Evolutionary conservation across 2,329 filamentous ascomycete species (phyloP), one percentile per base, ranked within the genome.

Genomic region (Cadophora malorum): DNA sequence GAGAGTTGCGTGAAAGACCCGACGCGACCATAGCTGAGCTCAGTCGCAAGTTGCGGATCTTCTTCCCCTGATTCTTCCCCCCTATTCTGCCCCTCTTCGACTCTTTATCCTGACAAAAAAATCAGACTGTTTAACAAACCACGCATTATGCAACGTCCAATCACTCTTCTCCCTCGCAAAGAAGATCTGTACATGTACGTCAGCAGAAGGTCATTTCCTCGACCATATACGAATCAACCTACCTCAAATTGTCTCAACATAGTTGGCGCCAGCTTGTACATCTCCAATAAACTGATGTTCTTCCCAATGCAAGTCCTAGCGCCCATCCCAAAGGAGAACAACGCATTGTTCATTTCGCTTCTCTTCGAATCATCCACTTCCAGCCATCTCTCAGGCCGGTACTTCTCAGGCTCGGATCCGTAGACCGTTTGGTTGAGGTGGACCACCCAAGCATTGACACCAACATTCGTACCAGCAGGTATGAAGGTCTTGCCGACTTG

Each of bases 371-470:
- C 84, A 53, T 84, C 82, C 0, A 73, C 78, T n/a, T 78, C 79
- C 4, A 88, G 75, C 85, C 91, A 93, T 50, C 91, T 79, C 78
- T 94, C 91, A 0, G 91, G 91, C 10, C 88, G 79, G 77, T 86
- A 95, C 0, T 76, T 78, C 55, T 92, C 88, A 0, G 87, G 86
- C 69, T 93, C 88, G 0, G 81, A 76, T 2, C 91, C 91, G 74
- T 92, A 95, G 41, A 93, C 82, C 65, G 89, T 86, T 5, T 84
- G 82, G 1, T 88, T 84, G 4, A 89, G 85, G 74, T 94, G 91
- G 45, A 94, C 82, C n/a, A 93, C 87, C 90, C 91, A 94, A 0
- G 91, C 87, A 64, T 88, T 92, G 75, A 88, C 91, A 5, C 91
- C 91, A 0, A 93, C 90, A 67, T 91, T 89, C 0, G 90, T 92